Evolutionary conservation across 2,329 filamentous ascomycete genomes (phyloP).

Genomic region (Calycina marina): DNA sequence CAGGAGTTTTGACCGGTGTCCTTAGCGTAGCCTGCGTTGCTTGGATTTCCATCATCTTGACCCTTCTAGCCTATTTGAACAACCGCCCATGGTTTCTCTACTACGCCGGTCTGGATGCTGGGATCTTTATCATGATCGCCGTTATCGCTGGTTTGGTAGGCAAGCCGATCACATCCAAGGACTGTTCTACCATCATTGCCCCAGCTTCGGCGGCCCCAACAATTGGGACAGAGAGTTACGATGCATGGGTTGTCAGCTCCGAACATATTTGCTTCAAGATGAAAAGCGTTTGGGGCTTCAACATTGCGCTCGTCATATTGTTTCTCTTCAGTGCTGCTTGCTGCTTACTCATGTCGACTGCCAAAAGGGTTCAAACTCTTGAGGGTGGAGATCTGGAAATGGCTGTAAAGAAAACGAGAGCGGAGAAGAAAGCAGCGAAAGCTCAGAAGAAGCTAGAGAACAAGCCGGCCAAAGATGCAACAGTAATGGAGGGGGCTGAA

Average conservation of each 20-base stretch:
- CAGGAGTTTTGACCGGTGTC: slow-evolving; percentile 61
- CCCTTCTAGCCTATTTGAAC: slow-evolving; percentile 70
- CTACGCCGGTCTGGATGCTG: slow-evolving; percentile 47
- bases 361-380: too few species aligned
- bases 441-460: too few species aligned
- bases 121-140: slow-evolving; percentile 63
- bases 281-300: slow-evolving; percentile 77
- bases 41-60: slow-evolving; percentile 64
- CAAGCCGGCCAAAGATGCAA: too few species aligned
- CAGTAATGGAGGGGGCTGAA: too few species aligned
- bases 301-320: slow-evolving; percentile 62
- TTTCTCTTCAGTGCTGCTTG: slow-evolving; percentile 50
- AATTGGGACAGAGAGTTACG: slow-evolving; percentile 30
- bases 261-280: slow-evolving; percentile 63
- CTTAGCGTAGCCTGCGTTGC: slow-evolving; percentile 69
- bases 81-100: slow-evolving; percentile 61
- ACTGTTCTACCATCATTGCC: slow-evolving; percentile 46
- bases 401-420: too few species aligned
- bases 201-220: slow-evolving; percentile 28
- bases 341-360: slow-evolving; percentile 45
- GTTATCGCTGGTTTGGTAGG: slow-evolving; percentile 66
- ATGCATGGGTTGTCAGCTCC: slow-evolving; percentile 35
- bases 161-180: slow-evolving; percentile 63
- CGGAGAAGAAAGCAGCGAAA: too few species aligned
- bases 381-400: too few species aligned